Evolutionary conservation across 2,329 filamentous ascomycete genomes (phyloP), one percentile per base, ranked within the genome.

Genomic region (Tolypocladium sp.): DNA sequence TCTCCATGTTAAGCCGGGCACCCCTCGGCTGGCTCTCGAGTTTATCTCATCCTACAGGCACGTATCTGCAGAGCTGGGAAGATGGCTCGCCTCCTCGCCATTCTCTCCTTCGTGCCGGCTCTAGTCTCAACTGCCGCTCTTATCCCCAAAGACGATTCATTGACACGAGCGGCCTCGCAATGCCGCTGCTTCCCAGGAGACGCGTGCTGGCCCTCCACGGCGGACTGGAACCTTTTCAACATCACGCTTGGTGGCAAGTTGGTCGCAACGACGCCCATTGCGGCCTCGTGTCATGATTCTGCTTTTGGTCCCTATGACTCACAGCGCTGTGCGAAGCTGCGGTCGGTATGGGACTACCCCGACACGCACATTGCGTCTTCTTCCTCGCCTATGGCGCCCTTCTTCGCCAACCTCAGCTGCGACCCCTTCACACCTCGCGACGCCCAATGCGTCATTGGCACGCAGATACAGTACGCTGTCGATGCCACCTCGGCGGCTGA

Each of bases 201-300:
- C 59, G 22, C 60, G 1, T 77, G 75, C 65, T 87, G 84, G 82
- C 84, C 84, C 0, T 68, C 70, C 0, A 27, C 61, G 0, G 55
- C 64, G 2, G 67, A 69, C 5, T 87, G 84, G 83, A 62, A 70
- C 8, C 57, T 64, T 0, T 76, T 87, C 57, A 85, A 87, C 64
- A 58, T 66, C 17, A 77, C 82, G 1, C 71, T 86, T 2, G 70
- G 72, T 27, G 82, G 81, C 1, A 73, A 71, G 5, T 70, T 87
- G 35, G 72, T 86, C 49, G 73, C 76, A 13, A 83, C 80, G 0
- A 69, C 78, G 2, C 83, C 84, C 0, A 65, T 85, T 3, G 83
- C 76, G 0, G 68, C 76, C 2, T 71, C 77, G 0, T 87, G 83
- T 65, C 83, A 86, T 63, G 70, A 75, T 38, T 73, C 70, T 7